phyloP scores from a whole-genome alignment of 148 eudicot species.

The Chenopodium berlandieri region DNA sequence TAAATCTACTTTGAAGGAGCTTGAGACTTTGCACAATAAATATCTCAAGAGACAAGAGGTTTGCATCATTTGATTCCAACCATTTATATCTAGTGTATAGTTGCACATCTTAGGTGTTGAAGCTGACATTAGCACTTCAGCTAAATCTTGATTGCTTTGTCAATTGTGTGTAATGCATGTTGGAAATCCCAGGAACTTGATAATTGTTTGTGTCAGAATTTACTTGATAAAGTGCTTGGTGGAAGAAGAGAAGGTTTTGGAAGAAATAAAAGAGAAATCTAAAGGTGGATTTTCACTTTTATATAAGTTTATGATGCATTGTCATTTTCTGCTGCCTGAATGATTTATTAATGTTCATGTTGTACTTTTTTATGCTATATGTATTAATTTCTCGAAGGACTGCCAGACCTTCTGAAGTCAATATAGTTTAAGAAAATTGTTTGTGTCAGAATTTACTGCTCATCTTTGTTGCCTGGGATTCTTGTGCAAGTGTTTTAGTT shows the following conservation, averaged over 20 bases:
- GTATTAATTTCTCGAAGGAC: not conserved
- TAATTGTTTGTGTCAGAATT: not conserved
- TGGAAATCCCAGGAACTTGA: conserved; percentile 71
- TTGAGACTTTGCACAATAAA: conserved; percentile 68
- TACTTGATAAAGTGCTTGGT: conserved; percentile 36
- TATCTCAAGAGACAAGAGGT: conserved; percentile 84
- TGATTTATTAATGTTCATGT: not conserved
- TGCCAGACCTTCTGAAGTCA: not conserved
- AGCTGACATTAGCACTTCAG: not conserved
- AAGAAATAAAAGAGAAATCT: conserved; percentile 67
- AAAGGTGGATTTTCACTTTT: conserved; percentile 49
- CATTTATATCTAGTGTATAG: not conserved
- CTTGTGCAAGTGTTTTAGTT: not conserved
- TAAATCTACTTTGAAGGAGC: conserved; percentile 64
- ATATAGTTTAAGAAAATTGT: no score
- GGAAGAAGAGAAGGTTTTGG: conserved; percentile 76
- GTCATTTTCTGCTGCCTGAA: not conserved
- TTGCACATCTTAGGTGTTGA: not conserved
- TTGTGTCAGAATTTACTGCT: not conserved
- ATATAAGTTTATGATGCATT: not conserved
- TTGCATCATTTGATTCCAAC: conserved; percentile 6
- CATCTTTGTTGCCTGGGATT: not conserved
- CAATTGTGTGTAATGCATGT: not conserved
- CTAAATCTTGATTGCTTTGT: not conserved
- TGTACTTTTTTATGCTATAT: not conserved